Base-by-base conservation (phyloP, 2,329 filamentous ascomycete species). In the Penicillium sp. region DNA sequence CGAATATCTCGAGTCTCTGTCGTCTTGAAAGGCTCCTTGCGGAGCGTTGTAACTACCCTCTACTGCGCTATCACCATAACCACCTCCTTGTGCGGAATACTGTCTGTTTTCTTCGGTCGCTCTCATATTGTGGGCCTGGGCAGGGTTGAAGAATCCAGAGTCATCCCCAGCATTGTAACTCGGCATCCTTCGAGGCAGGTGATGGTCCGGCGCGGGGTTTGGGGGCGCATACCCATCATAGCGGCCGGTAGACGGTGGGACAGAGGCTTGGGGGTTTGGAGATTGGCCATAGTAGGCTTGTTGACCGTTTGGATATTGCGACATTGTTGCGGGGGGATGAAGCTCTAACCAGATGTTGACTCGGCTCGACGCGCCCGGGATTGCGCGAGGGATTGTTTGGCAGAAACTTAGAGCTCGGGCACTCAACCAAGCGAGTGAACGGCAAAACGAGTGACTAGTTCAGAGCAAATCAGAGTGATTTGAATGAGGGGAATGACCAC, bases 101-200 rank as follows among this genome's bases (percentile, higher is more conserved):
- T 70, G 68, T 51, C 67, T 53, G 52, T 67, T 68, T 17, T 66
- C 63, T 51, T 76, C 76, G 37, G 69, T 70, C 55, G 74, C 71
- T 54, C 66, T 67, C 16, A 66, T 37, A 38, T 64, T 62, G 43
- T 67, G 62, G 30, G 63, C 63, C 41, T 64, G 63, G 10, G 67
- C 50, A 10, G 69, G 53, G 55, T 75, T 73, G 55, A 77, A 75
- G 53, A 85, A 84, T 46, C 77, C 75, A 45, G 80, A 78, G 70
- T 93, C 89, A 71, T 94, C 90, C 61, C 88, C 89, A 62, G 82
- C 84, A 71, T 91, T 87, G 77, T 90, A 91, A 77, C 88, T 93
- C 46, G 84, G 82, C 61, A 84, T 82, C 62, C 88, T 81, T 57
- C 75, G 76, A 59, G 78, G 70, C 42, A 74, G 66, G 56, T 71